phyloP scores from a whole-genome alignment of 768 basidiomycete genomes.

The Boletellus ananas region DNA sequence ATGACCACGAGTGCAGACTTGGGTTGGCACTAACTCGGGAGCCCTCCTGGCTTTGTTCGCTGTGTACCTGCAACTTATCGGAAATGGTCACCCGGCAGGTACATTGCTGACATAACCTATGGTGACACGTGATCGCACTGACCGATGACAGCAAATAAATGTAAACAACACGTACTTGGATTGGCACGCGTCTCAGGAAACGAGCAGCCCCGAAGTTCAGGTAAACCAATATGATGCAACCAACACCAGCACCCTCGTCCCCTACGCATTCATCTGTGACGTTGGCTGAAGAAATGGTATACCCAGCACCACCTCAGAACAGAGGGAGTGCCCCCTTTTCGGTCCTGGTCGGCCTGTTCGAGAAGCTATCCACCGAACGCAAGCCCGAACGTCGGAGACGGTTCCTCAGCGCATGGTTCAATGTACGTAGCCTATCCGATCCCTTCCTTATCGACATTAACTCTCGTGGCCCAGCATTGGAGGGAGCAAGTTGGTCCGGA shows the following conservation, averaged over 20 bases:
- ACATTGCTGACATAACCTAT: no score
- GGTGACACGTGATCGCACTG: no score
- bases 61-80: no score
- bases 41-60: no score
- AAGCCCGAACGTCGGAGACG: conserved; percentile 72
- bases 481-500: conserved; percentile 81
- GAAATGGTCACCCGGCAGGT: no score
- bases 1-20: no score
- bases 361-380: conserved; percentile 65
- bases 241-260: conserved; percentile 66
- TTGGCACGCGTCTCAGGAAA: neutral
- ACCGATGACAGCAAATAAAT: conserved; percentile 3
- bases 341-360: conserved; percentile 67
- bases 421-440: conserved; percentile 44
- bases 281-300: conserved; percentile 28
- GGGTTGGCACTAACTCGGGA: no score
- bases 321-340: conserved; percentile 65
- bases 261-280: conserved; percentile 43
- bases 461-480: conserved; percentile 60
- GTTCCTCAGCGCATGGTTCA: conserved; percentile 74
- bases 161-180: conserved; percentile 23
- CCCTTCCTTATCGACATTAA: conserved; percentile 1
- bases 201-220: neutral
- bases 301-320: conserved; percentile 61
- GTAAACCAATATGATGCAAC: conserved; percentile 44